Evolutionary conservation across 306 rosid species (phyloP).

Genomic region (Macrotyloma uniflorum): DNA sequence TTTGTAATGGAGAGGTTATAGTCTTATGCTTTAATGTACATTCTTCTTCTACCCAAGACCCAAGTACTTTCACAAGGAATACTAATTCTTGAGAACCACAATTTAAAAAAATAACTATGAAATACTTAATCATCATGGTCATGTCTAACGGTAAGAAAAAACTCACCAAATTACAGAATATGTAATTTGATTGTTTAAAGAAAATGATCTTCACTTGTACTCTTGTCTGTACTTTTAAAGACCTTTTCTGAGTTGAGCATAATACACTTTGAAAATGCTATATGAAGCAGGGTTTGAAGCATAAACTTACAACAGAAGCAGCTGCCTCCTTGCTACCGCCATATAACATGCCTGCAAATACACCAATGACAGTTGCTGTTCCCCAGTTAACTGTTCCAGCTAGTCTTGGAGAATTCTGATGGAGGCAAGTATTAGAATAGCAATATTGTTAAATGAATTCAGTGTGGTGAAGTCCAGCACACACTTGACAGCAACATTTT

Average conservation of each 20-base stretch:
- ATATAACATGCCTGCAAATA: slow-evolving; percentile 91
- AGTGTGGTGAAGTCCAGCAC: slow-evolving; percentile 10
- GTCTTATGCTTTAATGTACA: slow-evolving; percentile 3
- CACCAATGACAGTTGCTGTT: slow-evolving; percentile 79
- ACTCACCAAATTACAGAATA: neutral
- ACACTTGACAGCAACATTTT: slow-evolving; percentile 10
- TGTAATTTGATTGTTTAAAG: slow-evolving; percentile 1
- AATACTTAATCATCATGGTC: neutral
- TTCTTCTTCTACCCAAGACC: slow-evolving; percentile 6
- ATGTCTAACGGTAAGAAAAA: slow-evolving; percentile 24
- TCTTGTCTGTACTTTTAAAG: neutral
- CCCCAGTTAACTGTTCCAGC: slow-evolving; percentile 89
- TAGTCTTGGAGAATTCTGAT: slow-evolving; percentile 62
- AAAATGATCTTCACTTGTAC: neutral
- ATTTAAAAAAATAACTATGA: neutral
- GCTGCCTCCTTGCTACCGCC: slow-evolving; percentile 98
- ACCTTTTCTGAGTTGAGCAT: neutral
- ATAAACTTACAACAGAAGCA: slow-evolving; percentile 85
- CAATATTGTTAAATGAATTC: neutral
- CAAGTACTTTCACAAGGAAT: slow-evolving; percentile 7
- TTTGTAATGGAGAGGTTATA: neutral
- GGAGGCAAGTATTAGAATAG: slow-evolving; percentile 28
- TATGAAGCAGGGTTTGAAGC: slow-evolving; percentile 31
- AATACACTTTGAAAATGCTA: neutral
- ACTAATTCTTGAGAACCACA: slow-evolving; percentile 10